Conservation (phyloP, 139 green algal species). For the Tetradesmus obliquus region DNA sequence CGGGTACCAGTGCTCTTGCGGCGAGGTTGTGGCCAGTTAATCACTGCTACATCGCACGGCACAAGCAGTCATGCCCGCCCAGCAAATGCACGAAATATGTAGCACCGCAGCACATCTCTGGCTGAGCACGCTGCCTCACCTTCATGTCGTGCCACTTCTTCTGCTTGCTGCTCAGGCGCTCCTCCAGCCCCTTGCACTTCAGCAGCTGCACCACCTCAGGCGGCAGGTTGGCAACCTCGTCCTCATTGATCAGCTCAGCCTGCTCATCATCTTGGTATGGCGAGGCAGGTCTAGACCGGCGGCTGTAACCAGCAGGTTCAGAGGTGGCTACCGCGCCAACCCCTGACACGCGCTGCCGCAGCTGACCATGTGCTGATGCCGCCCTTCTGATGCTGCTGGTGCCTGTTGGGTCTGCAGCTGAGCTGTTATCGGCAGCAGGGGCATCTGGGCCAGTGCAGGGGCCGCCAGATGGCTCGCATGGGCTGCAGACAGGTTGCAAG, state of each 20-base stretch:
- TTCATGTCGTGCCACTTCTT: conserved; percentile 35
- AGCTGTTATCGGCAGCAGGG: background rate
- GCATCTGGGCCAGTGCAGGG: background rate
- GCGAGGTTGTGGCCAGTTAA: background rate
- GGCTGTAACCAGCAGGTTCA: background rate
- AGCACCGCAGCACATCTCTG: too few relatives aligned
- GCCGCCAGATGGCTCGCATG: background rate
- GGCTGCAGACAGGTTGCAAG: background rate
- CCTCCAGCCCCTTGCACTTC: background rate
- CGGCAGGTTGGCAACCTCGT: conserved; percentile 21
- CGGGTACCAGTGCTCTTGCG: background rate
- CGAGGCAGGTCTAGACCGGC: background rate
- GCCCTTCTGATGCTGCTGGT: background rate
- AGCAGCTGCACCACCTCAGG: conserved; percentile 26
- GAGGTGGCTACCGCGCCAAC: background rate
- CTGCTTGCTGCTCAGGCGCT: conserved; percentile 14
- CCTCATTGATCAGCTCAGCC: background rate
- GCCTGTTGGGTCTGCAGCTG: background rate
- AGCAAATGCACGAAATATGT: too few relatives aligned
- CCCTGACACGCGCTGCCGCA: background rate
- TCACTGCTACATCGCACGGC: background rate
- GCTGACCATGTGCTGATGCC: background rate
- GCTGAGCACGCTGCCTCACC: background rate
- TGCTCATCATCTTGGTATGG: background rate
- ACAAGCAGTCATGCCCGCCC: background rate